Base-by-base conservation (phyloP, 2,329 filamentous ascomycete species). In the Capronia coronata region DNA sequence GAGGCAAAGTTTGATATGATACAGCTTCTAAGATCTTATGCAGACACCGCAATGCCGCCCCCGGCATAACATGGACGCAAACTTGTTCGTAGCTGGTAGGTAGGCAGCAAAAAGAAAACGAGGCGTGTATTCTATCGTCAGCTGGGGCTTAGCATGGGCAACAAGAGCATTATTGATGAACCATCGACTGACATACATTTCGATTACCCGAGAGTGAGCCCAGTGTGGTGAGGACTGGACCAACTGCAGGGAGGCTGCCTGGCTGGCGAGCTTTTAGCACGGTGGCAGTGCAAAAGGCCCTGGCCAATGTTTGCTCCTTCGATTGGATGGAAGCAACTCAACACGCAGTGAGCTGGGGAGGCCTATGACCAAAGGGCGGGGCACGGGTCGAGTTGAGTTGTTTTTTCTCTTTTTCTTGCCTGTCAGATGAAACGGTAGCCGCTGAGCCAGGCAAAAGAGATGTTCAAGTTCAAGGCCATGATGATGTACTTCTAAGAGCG, bases 221-320 rank as follows among this genome's bases (percentile, higher is more conserved):
- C 35, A 38, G 35, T 22, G 35, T 27, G 25, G 16, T 38, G 16
- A n/a, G 19, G 13, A n/a, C 6, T 41, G 38, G 21, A 11, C 25
- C 23, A 37, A 29, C 21, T 39, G 42, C 46, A 49, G 42, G 43
- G 34, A 47, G 39, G 44, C 27, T 43, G 44, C 52, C 48, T 54
- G 48, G 43, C 46, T 25, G 45, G 34, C 42, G 42, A 47, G 38
- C 34, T 32, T 29, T 51, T 52, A 51, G 48, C 43, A 48, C 22
- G 18, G 52, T 54, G 52, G 52, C 52, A 54, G 52, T 54, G 52
- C 52, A 54, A 54, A 48, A 43, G 35, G 41, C 49, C 34, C 23
- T 48, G 44, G 45, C 44, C 48, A 43, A 18, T 8, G 19, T 34
- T 35, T 34, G 21, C 6, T 23, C 13, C 10, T 43, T 42, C 47